Conservation (phyloP, 768 basidiomycete genomes). For the Lentinula sp. region DNA sequence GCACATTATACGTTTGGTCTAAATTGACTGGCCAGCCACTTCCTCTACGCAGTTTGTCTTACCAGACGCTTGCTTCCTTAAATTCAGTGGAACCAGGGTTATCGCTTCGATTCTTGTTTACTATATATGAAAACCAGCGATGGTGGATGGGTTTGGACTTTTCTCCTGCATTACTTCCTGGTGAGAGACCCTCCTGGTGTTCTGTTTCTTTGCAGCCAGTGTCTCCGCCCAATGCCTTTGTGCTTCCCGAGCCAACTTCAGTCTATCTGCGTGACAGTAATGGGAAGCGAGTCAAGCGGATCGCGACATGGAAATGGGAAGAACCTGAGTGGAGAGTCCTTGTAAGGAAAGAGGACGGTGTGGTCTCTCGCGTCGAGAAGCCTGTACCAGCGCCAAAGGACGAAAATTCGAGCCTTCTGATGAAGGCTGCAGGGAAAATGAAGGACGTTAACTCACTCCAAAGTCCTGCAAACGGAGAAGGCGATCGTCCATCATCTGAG, state of each 20-base stretch:
- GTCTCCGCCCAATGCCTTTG: slow-evolving; percentile 64
- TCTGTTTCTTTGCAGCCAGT: slow-evolving; percentile 51
- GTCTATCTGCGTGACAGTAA: slow-evolving; percentile 47
- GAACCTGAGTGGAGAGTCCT: slow-evolving; percentile 88
- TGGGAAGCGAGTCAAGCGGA: slow-evolving; percentile 53
- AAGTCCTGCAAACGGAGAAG: slow-evolving; percentile 14
- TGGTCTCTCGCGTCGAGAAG: slow-evolving; percentile 50
- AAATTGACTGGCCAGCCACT: slow-evolving; percentile 46
- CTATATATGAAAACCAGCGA: slow-evolving; percentile 89
- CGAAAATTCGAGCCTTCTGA: slow-evolving; percentile 39
- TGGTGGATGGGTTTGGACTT: slow-evolving; percentile 99
- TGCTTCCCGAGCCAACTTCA: slow-evolving; percentile 57
- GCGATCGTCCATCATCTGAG: slow-evolving; percentile 19
- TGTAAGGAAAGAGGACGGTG: slow-evolving; percentile 49
- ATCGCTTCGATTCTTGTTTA: slow-evolving; percentile 74
- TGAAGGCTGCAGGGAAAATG: slow-evolving; percentile 51
- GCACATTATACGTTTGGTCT: slow-evolving; percentile 45
- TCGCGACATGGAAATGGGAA: slow-evolving; percentile 84
- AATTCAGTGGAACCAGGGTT: slow-evolving; percentile 28
- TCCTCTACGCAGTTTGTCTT: slow-evolving; percentile 24
- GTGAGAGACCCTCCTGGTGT: slow-evolving; percentile 88
- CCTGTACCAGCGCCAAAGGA: slow-evolving; percentile 48
- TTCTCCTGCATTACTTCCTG: slow-evolving; percentile 87
- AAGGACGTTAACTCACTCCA: slow-evolving; percentile 22
- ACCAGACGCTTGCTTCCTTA: slow-evolving; percentile 20